Percentiles rank a stretch among this genome's conserved stretches.
These are phyloP conservation scores for Exserohilum rostratum DNA, from an alignment of 2,329 filamentous ascomycete genomes.

Conservation along the genomic window DNA sequence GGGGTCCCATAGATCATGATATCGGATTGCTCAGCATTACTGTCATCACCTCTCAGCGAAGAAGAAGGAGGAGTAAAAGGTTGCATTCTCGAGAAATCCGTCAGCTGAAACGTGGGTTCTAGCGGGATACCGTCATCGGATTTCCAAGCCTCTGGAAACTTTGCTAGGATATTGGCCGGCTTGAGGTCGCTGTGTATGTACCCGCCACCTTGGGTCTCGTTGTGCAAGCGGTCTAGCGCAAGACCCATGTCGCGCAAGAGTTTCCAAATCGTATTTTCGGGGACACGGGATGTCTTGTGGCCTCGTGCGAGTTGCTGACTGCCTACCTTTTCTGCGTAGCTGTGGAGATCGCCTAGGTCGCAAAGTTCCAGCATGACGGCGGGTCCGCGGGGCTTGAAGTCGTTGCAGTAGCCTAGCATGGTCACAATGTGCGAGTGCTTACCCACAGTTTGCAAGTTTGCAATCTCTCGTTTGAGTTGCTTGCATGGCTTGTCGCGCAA, in stretches of 20 bases:
- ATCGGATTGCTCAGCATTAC: too few species aligned
- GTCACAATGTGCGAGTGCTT: conserved; percentile 20
- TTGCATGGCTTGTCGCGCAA: background rate
- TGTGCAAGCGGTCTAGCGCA: conserved; percentile 31
- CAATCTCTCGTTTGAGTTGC: background rate
- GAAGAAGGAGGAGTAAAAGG: background rate
- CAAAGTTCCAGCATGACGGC: conserved; percentile 29
- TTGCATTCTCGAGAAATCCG: conserved; percentile 27
- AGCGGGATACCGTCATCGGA: conserved; percentile 7
- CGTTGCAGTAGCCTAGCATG: conserved; percentile 7
- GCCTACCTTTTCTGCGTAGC: conserved; percentile 13
- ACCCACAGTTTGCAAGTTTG: conserved; percentile 1
- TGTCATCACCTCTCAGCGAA: too few species aligned
- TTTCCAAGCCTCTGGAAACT: conserved; percentile 1
- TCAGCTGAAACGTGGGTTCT: conserved; percentile 33
- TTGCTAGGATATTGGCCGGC: conserved; percentile 85
- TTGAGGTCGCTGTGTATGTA: conserved; percentile 91
- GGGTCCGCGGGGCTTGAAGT: conserved; percentile 9
- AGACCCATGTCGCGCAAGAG: conserved; percentile 30
- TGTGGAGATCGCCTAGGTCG: conserved; percentile 20
- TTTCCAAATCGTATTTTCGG: conserved; percentile 38
- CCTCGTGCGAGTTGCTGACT: conserved; percentile 1
- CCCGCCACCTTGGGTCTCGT: conserved; percentile 4
- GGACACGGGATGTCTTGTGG: background rate
- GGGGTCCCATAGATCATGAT: conserved; percentile 20